Base-by-base conservation (phyloP, 192 early-diverging fungal species). In the Entrophospora sp. region DNA sequence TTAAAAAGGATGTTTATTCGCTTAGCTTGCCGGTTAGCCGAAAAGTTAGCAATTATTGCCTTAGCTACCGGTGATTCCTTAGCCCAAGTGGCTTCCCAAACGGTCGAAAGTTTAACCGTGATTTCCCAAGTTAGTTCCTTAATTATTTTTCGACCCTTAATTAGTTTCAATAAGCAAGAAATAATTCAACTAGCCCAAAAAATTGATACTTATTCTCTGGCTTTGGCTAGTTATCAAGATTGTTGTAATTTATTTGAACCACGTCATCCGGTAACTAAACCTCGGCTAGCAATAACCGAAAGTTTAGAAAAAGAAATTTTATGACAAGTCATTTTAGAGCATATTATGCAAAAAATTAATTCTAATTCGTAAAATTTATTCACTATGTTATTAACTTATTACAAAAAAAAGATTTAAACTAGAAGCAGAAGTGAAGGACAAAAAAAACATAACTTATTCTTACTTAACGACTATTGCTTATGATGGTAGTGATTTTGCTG, bases 1-100 rank as follows among this genome's bases (percentile, higher is more conserved):
- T 51, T 51, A 51, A 51, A 51, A 51, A 51, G 48, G 18, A 51
- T 51, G 48, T 51, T 51, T 51, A 51, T 51, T 51, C 48, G 48
- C 18, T 51, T 16, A 8, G 48, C 48, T 25, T 51, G 48, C 20
- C 18, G 5, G 5, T 51, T 51, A 51, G 48, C 48, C 48, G 6
- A 51, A 51, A 22, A 51, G 18, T 51, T 51, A 51, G 20, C 9
- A 51, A 51, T 51, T 51, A 20, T 5, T n/a, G 48, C 48, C 6
- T 7, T 51, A 7, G 48, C 48, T 5, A 51, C 48, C 20, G 48
- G 48, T 51, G 48, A 51, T 51, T 16, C 48, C 9, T 51, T 51
- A 25, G 9, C 48, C 20, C 48, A 51, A 51, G 48, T 51, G 48
- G 48, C 48, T 25, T 51, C 48, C 14, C 48, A 51, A 25, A 51